Evolutionary conservation across 495 filamentous ascomycete species (phyloP).

Genomic region (Aspergillus ellipticus): DNA sequence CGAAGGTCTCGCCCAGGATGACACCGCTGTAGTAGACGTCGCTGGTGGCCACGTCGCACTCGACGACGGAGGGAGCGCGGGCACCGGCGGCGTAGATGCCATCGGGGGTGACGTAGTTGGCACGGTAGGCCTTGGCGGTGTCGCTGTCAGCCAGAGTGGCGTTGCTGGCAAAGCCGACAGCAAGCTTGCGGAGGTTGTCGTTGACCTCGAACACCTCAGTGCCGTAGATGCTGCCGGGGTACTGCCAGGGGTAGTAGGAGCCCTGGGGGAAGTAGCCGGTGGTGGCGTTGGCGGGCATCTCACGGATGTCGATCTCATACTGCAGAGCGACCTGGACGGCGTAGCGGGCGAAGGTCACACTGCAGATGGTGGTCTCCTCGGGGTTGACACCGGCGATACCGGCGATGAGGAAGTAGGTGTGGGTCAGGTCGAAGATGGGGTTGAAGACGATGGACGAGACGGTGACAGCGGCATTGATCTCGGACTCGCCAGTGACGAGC

Average conservation of each 20-base stretch:
- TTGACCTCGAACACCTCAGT: conserved; percentile 78
- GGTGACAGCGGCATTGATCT: conserved; percentile 72
- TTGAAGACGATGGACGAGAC: conserved; percentile 57
- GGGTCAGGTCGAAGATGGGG: conserved; percentile 57
- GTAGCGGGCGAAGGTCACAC: conserved; percentile 64
- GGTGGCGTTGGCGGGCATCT: conserved; percentile 61
- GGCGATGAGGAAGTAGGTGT: conserved; percentile 67
- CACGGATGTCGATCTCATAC: conserved; percentile 69
- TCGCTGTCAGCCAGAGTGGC: conserved; percentile 55
- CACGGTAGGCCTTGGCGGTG: conserved; percentile 54
- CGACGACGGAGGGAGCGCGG: conserved; percentile 52
- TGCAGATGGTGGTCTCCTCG: conserved; percentile 56
- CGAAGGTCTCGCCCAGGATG: conserved; percentile 59
- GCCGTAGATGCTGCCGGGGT: conserved; percentile 63
- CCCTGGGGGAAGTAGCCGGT: conserved; percentile 68
- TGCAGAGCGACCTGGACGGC: conserved; percentile 70
- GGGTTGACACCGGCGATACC: conserved; percentile 74
- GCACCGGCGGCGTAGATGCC: conserved; percentile 49
- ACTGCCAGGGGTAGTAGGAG: conserved; percentile 48
- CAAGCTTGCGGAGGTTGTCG: conserved; percentile 53
- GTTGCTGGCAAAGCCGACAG: conserved; percentile 50
- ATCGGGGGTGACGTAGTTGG: conserved; percentile 46
- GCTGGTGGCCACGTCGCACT: conserved; percentile 65
- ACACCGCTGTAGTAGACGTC: conserved; percentile 70
- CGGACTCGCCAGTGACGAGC: conserved; percentile 53